Percentiles rank a stretch among this genome's conserved stretches.
phyloP scores from a whole-genome alignment of 2,329 filamentous ascomycete species.

The Fusarium keratoplasticum region DNA sequence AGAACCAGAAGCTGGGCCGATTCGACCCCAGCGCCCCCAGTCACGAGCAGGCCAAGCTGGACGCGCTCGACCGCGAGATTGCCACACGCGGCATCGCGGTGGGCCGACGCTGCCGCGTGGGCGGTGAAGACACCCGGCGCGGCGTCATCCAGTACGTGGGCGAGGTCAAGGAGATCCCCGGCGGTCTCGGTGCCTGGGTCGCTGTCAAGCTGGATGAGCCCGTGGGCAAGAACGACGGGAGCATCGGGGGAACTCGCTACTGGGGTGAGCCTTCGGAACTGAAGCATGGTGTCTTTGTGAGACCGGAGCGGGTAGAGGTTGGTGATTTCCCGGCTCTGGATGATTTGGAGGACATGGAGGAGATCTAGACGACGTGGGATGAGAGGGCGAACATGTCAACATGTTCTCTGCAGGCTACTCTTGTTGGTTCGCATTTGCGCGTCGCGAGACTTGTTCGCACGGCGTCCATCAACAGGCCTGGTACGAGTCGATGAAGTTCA shows the following conservation, averaged over 20 bases:
- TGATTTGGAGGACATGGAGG: slow-evolving; percentile 82
- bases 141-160: slow-evolving; percentile 80
- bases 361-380: slow-evolving; percentile 61
- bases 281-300: slow-evolving; percentile 83
- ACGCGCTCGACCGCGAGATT: slow-evolving; percentile 77
- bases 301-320: slow-evolving; percentile 80
- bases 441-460: not conserved
- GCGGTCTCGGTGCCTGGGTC: slow-evolving; percentile 74
- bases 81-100: slow-evolving; percentile 73
- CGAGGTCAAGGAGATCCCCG: slow-evolving; percentile 78
- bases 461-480: not conserved
- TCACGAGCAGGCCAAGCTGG: slow-evolving; percentile 78
- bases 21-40: slow-evolving; percentile 88
- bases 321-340: slow-evolving; percentile 79
- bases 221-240: slow-evolving; percentile 85
- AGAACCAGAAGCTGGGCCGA: slow-evolving; percentile 91
- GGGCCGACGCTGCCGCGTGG: slow-evolving; percentile 73
- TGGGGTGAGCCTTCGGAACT: slow-evolving; percentile 73
- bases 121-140: slow-evolving; percentile 74
- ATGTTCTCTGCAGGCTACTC: not conserved
- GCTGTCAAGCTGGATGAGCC: slow-evolving; percentile 83
- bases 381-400: not conserved
- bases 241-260: slow-evolving; percentile 74
- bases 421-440: not conserved
- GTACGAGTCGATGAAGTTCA: not conserved